These are phyloP conservation scores for Neohortaea acidophila DNA, from an alignment of 495 filamentous ascomycete species.

Conservation along the genomic window DNA sequence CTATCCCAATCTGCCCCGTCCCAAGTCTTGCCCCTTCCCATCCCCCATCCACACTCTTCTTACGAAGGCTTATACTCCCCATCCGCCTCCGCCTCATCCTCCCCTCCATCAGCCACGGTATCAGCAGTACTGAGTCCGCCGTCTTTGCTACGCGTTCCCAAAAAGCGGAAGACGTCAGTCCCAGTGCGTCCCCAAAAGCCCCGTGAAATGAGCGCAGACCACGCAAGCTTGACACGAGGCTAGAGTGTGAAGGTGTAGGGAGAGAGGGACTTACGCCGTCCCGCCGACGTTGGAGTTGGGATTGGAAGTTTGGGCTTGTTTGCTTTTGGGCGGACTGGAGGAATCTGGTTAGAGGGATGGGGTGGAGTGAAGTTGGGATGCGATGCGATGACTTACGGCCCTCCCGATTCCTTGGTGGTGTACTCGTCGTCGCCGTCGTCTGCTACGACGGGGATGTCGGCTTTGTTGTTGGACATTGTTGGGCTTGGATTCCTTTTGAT, in stretches of 20 bases:
- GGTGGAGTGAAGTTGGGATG: neutral
- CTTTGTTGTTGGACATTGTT: neutral
- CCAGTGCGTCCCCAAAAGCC: too few relatives aligned
- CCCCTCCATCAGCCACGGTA: constrained; percentile 7
- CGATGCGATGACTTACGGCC: neutral
- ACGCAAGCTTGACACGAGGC: too few relatives aligned
- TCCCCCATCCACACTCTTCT: neutral
- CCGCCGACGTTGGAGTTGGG: constrained; percentile 3
- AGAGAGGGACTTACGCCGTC: constrained; percentile 8
- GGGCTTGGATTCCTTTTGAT: neutral
- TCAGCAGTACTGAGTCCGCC: constrained; percentile 12
- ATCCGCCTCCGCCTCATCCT: constrained; percentile 1
- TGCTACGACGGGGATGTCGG: neutral
- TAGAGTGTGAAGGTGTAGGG: neutral
- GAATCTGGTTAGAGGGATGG: neutral
- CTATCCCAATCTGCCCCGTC: too few relatives aligned
- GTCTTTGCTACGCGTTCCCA: constrained; percentile 11
- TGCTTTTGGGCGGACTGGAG: too few relatives aligned
- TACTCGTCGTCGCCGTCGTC: neutral
- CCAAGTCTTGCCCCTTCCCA: neutral
- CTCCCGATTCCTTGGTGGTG: neutral
- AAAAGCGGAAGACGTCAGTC: too few relatives aligned
- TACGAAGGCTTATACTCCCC: constrained; percentile 1
- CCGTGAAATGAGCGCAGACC: too few relatives aligned
- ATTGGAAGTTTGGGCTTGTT: constrained; percentile 4